Percentiles rank a stretch among this genome's conserved stretches.
Evolutionary conservation across 345 rosid species (phyloP).

Genomic region (Bruguiera gymnorhiza): DNA sequence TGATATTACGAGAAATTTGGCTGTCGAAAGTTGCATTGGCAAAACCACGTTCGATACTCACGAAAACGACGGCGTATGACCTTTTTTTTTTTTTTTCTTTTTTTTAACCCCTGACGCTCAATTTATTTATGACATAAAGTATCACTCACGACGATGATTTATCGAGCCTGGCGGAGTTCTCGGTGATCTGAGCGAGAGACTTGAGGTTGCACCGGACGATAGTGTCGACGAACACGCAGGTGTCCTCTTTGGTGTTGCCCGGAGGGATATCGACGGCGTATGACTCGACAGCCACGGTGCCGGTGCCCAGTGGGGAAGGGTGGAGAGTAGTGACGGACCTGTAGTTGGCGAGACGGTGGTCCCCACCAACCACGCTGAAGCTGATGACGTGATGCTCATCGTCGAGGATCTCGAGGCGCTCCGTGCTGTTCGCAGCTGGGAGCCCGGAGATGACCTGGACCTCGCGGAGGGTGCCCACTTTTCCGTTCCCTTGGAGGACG

Average conservation of each 20-base stretch:
- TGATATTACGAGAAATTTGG: background rate
- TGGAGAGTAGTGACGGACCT: slow-evolving; percentile 36
- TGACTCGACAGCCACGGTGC: slow-evolving; percentile 45
- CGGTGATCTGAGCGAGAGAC: slow-evolving; percentile 36
- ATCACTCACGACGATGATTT: slow-evolving; percentile 9
- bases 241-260: slow-evolving; percentile 49
- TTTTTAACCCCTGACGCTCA: background rate
- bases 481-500: slow-evolving; percentile 29
- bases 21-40: background rate
- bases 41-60: slow-evolving; percentile 23
- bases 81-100: no score
- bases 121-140: background rate
- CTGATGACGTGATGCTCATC: slow-evolving; percentile 35
- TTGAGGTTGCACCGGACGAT: slow-evolving; percentile 47
- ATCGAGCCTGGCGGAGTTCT: slow-evolving; percentile 20
- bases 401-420: slow-evolving; percentile 36
- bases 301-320: slow-evolving; percentile 17
- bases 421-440: slow-evolving; percentile 32
- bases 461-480: slow-evolving; percentile 34
- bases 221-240: slow-evolving; percentile 46
- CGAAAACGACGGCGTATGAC: slow-evolving; percentile 28
- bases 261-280: slow-evolving; percentile 50
- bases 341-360: slow-evolving; percentile 38
- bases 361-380: slow-evolving; percentile 36
- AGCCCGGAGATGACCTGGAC: slow-evolving; percentile 34